Percentiles rank a stretch among this genome's conserved stretches.
Conservation (phyloP, 2,329 filamentous ascomycete species). For the Penicillium glabrum region DNA sequence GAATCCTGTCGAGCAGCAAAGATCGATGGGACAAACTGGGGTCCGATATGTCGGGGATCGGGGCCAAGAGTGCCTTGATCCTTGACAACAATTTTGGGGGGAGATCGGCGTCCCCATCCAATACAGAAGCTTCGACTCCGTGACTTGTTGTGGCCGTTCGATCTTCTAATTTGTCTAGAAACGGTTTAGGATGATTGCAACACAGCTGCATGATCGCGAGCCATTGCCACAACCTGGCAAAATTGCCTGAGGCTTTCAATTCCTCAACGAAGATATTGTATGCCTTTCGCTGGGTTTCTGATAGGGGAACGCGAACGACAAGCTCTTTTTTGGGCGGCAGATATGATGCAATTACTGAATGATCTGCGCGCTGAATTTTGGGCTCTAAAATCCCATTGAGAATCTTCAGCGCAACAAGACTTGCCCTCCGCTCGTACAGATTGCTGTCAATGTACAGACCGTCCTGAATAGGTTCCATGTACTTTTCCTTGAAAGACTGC, state of each 20-base stretch:
- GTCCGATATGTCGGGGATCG: constrained; percentile 39
- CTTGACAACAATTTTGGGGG: constrained; percentile 35
- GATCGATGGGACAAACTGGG: constrained; percentile 67
- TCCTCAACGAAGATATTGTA: constrained; percentile 59
- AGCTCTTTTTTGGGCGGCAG: constrained; percentile 80
- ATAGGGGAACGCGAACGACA: constrained; percentile 71
- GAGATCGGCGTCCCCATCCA: constrained; percentile 42
- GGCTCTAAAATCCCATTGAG: constrained; percentile 71
- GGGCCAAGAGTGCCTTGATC: constrained; percentile 30
- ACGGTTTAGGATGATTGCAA: constrained; percentile 60
- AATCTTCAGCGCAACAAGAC: constrained; percentile 66
- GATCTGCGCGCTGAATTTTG: constrained; percentile 75
- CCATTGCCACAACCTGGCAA: constrained; percentile 55
- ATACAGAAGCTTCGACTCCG: constrained; percentile 12
- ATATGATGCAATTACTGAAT: constrained; percentile 63
- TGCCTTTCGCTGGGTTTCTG: constrained; percentile 60
- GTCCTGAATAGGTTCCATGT: constrained; percentile 68
- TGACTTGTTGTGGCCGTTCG: constrained; percentile 26
- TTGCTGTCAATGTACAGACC: constrained; percentile 70
- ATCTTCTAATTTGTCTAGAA: constrained; percentile 50
- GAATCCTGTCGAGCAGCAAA: constrained; percentile 64
- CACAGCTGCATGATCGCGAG: constrained; percentile 54
- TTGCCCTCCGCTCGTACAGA: constrained; percentile 54
- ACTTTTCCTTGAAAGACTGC: constrained; percentile 69
- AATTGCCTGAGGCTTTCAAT: constrained; percentile 35